Conservation (phyloP, 805 yeast genomes). For the Naumovozyma dairenensis region DNA sequence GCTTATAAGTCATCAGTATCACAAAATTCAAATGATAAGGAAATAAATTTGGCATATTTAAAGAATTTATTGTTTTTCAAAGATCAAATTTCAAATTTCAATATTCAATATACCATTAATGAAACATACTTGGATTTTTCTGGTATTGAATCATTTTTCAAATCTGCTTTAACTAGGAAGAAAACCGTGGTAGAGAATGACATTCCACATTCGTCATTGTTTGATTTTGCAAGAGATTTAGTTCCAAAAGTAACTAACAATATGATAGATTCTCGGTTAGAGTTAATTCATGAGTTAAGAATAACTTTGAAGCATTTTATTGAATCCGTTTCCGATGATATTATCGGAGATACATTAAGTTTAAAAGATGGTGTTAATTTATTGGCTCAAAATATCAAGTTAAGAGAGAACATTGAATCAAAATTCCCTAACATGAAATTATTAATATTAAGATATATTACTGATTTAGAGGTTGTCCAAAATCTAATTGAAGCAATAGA, state of each 20-base stretch:
- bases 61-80: slow-evolving; percentile 63
- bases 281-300: slow-evolving; percentile 64
- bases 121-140: slow-evolving; percentile 76
- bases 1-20: slow-evolving; percentile 47
- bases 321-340: slow-evolving; percentile 40
- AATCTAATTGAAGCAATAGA: slow-evolving; percentile 56
- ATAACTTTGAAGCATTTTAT: slow-evolving; percentile 62
- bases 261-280: slow-evolving; percentile 69
- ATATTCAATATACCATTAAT: slow-evolving; percentile 62
- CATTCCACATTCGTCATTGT: slow-evolving; percentile 6
- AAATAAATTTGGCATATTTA: slow-evolving; percentile 57
- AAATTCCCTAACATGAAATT: slow-evolving; percentile 47
- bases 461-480: slow-evolving; percentile 42
- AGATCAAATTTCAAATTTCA: slow-evolving; percentile 63
- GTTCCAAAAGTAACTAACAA: slow-evolving; percentile 54
- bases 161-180: slow-evolving; percentile 14
- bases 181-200: slow-evolving; percentile 1
- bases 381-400: slow-evolving; percentile 25
- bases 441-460: slow-evolving; percentile 44
- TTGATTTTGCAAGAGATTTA: slow-evolving; percentile 8
- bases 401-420: slow-evolving; percentile 41
- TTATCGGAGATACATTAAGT: slow-evolving; percentile 38
- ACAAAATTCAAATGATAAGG: slow-evolving; percentile 28
- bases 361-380: slow-evolving; percentile 21
- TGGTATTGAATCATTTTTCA: slow-evolving; percentile 52